Base-by-base conservation (phyloP, 805 yeast species). In the Yarrowia sp. region DNA sequence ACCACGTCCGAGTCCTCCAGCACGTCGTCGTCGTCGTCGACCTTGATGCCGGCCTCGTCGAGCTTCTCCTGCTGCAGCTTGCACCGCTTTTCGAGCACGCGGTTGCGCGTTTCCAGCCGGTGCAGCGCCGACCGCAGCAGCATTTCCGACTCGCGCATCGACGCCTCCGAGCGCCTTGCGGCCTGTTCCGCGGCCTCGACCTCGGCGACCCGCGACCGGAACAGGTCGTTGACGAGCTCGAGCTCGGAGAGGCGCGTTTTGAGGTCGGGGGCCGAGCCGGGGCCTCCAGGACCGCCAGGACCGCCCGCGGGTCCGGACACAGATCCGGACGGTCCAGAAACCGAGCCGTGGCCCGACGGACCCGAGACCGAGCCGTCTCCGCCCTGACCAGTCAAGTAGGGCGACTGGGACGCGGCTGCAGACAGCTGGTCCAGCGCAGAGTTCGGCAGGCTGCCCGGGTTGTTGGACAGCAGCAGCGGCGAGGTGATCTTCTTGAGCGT, bases 171-270 rank as follows among this genome's bases (percentile, higher is more conserved):
- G 33, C 67, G 65, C 6, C 77, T 68, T 10, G 77, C 72, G 25
- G 71, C 67, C 8, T 69, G 62, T 63, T 77, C 79, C 1, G 72
- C 65, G 13, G 71, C 67, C 74, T 93, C 97, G 66, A 93, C 78
- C 70, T 93, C 97, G 72, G 81, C 78, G 44, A 93, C 89, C 67
- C 96, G 82, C 6, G 93, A 83, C 67, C 89, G 83, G 76, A 90
- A 89, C 63, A 93, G 76, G 71, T 92, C 97, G 68, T 91, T 92
- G 39, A 93, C 96, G 42, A 92, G 78, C 72, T 93, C 98, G 65
- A 93, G 80, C 72, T 93, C 98, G 12, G 88, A 83, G 21, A 92
- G 89, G 63, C 96, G 79, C 0, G 97, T 89, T 66, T 84, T 83
- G 65, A 92, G 75, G 60, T 73, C 76, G 32, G n/a, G n/a, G n/a